Base-by-base conservation (phyloP, 2,329 filamentous ascomycete genomes). In the Bipolaris bicolor region DNA sequence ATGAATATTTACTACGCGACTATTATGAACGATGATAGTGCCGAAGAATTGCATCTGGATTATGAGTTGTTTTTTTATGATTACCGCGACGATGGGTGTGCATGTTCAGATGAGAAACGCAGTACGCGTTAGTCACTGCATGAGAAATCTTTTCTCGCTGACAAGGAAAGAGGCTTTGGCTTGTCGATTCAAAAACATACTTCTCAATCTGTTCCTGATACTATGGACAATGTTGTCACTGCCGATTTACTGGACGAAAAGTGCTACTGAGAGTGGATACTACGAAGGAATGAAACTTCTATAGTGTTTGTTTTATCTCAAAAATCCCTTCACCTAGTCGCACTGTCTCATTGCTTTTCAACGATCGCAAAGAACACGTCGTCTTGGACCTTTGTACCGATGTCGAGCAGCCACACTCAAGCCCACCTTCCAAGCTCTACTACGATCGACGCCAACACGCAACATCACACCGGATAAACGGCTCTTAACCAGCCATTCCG, bases 401-500 rank as follows among this genome's bases (percentile, higher is more conserved):
- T 15, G n/a, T 18, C 1, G 44, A 41, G 18, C 15, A 9, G 13
- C 20, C 15, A 52, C 41, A 18, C 31, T 18, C 10, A 50, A 7
- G 16, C 15, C 44, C 44, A 15, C 18, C 36, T 13, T 26, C 29
- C 13, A 26, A 56, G 26, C 39, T 56, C 29, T 36, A 24, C 18
- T 55, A 3, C 56, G 26, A 37, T 54, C 11, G 52, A 63, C 34
- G 24, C 55, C 50, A 43, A 54, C 34, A 47, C 26, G 5, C 43
- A 52, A 29, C 52, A 63, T 33, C n/a, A 6, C 15, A 20, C 41
- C 20, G 41, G 18, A 6, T 58, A 56, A 22, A 61, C 46, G 15
- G 60, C 57, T 5, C 49, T 60, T 6, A 52, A 57, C 29, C 50
- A 60, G 18, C 44, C 60, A 29, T 29, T 29, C 7, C 26, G 26